Conservation (phyloP, 139 green algal genomes). For the Desmodesmus armatus region DNA sequence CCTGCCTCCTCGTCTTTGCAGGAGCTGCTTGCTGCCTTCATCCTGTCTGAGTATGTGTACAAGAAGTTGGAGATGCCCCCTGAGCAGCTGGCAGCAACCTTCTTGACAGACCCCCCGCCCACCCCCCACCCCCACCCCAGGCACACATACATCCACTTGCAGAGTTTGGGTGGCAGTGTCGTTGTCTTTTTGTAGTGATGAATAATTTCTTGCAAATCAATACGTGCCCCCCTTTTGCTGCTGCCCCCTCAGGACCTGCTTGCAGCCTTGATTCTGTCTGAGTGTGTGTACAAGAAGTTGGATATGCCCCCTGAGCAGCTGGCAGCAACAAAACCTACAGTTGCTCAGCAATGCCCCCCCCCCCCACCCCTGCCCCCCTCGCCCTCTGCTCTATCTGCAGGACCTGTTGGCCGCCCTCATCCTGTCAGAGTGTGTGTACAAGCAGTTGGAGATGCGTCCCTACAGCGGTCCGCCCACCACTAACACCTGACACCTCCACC, state of each 20-base stretch:
- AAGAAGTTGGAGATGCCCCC: constrained; percentile 67
- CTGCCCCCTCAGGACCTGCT: constrained; percentile 56
- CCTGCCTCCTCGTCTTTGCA: too few species aligned
- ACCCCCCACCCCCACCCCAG: too few species aligned
- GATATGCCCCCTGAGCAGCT: constrained; percentile 50
- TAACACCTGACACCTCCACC: too few species aligned
- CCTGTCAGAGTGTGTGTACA: constrained; percentile 69
- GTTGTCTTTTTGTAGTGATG: too few species aligned
- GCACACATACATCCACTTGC: too few species aligned
- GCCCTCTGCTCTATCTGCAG: too few species aligned
- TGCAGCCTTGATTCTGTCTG: constrained; percentile 55
- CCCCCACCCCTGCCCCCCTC: too few species aligned
- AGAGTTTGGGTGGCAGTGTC: too few species aligned
- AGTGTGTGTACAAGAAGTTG: constrained; percentile 74
- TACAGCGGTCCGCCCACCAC: too few species aligned
- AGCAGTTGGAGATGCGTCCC: constrained; percentile 64
- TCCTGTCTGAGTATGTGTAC: constrained; percentile 46
- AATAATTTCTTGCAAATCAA: too few species aligned
- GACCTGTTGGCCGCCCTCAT: constrained; percentile 60
- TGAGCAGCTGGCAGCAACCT: constrained; percentile 39
- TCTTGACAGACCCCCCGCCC: constrained; percentile 51
- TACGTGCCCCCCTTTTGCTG: too few species aligned
- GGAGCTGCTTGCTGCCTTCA: neutral
- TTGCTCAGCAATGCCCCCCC: too few species aligned
- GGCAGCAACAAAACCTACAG: constrained; percentile 19